Evolutionary conservation across 345 rosid species (phyloP).

Genomic region (Clausena lansium): DNA sequence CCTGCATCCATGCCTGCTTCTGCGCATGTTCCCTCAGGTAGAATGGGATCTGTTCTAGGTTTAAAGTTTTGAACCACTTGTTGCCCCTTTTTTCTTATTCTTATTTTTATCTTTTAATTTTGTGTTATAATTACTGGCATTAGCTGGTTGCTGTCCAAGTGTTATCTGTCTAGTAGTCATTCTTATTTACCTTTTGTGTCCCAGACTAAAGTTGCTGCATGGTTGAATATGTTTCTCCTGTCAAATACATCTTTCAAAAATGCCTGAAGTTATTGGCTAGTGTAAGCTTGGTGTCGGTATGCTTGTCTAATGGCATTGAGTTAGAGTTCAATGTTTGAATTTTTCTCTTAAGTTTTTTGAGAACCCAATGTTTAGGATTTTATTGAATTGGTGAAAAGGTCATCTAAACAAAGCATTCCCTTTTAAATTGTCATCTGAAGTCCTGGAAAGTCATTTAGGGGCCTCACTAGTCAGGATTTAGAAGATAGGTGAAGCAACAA

Average conservation of each 20-base stretch:
- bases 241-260: not conserved
- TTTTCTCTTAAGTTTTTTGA: not conserved
- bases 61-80: conserved; percentile 10
- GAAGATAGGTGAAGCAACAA: not conserved
- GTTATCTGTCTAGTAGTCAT: not conserved
- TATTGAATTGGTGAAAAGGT: not conserved
- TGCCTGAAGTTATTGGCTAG: too few relatives aligned
- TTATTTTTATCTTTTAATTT: not conserved
- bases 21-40: conserved; percentile 38
- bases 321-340: not conserved
- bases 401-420: not conserved
- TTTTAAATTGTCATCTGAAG: conserved; percentile 1
- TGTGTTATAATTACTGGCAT: not conserved
- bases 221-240: not conserved
- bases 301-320: not conserved
- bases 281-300: too few relatives aligned
- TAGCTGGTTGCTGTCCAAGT: not conserved
- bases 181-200: not conserved
- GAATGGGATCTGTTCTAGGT: not conserved
- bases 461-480: not conserved
- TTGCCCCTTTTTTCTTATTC: conserved; percentile 2
- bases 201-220: not conserved
- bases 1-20: conserved; percentile 42
- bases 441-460: conserved; percentile 5
- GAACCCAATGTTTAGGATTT: not conserved